Evolutionary conservation across 345 rosid genomes (phyloP), one percentile per base, ranked within the genome.

Genomic region (Ailanthus altissimus): DNA sequence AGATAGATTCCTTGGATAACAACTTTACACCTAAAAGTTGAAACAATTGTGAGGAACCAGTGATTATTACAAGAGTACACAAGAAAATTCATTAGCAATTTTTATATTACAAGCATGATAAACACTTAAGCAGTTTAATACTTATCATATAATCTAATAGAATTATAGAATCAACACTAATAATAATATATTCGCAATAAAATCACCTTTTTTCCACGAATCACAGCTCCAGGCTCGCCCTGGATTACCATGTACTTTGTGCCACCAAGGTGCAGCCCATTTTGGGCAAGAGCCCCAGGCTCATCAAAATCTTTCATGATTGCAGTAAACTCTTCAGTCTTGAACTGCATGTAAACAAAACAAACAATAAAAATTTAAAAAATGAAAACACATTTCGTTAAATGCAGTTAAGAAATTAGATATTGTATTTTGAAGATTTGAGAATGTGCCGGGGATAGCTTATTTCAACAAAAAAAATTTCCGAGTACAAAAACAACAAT

Each of bases 151-250:
- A 38, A 26, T 14, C 13, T 4, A 28, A n/a, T n/a, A n/a, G n/a
- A n/a, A n/a, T n/a, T n/a, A 40, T 21, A 46, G 61, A 79, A 46
- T 38, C 28, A 20, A 11, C 13, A 50, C 23, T 18, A 49, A 0
- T 1, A 0, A 1, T 2, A 40, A 32, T 49, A 51, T 26, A 50
- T 40, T 6, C 32, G 74, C 72, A 67, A 78, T 75, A 51, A 54
- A 43, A 38, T n/a, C 38, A 85, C 90, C 96, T 91, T 91, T 72
- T 89, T 91, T 75, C 96, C 96, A 51, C 96, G 92, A 65, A 91
- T 89, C 56, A 89, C 96, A 23, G 93, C 93, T 83, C 82, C 82
- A 10, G 91, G 81, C 84, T 89, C 89, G 62, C 89, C 87, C 72
- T 86, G 89, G 65, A 86, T 84, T 18, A 86, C 89, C 87, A 86